phyloP scores from a whole-genome alignment of 179 eudicot genomes.

The Pouteria campechiana region DNA sequence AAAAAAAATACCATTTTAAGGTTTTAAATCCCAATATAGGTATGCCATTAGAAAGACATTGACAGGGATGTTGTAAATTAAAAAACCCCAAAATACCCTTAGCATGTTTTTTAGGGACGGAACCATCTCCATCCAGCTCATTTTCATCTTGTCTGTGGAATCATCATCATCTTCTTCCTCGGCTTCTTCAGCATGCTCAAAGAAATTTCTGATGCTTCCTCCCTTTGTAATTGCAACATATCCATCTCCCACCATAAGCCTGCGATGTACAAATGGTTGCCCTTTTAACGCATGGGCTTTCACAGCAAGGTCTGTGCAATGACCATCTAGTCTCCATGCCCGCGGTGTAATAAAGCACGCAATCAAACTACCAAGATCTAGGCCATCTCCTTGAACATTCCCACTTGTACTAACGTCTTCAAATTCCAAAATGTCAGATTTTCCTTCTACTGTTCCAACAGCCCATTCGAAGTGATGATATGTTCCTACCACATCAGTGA shows the following conservation, averaged over 20 bases:
- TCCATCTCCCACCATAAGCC: conserved; percentile 95
- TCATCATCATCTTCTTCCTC: conserved; percentile 99
- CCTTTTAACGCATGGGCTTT: conserved; percentile 98
- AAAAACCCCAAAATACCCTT: too few relatives aligned
- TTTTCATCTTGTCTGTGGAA: conserved; percentile 93
- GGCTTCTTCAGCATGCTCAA: conserved; percentile 99
- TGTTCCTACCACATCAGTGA: conserved; percentile 57
- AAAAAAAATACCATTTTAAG: too few relatives aligned
- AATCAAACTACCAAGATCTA: conserved; percentile 66
- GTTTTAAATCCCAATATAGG: too few relatives aligned
- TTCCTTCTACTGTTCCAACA: conserved; percentile 94
- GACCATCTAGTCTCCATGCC: conserved; percentile 85
- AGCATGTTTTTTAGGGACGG: conserved; percentile 99
- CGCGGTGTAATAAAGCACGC: conserved; percentile 87
- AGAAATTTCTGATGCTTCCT: conserved; percentile 77
- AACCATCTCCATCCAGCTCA: conserved; percentile 92
- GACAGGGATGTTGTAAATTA: too few relatives aligned
- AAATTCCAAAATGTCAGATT: conserved; percentile 81
- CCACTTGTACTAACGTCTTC: conserved; percentile 88
- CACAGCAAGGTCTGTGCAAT: conserved; percentile 64
- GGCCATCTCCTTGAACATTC: conserved; percentile 68
- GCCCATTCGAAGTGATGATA: conserved; percentile 99
- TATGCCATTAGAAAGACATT: too few relatives aligned
- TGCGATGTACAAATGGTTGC: conserved; percentile 83
- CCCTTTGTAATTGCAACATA: conserved; percentile 71